Percentiles rank a stretch among this genome's conserved stretches.
These are phyloP conservation scores for Pseudomassariella vexata DNA, from an alignment of 2,329 filamentous ascomycete genomes.

Conservation along the genomic window DNA sequence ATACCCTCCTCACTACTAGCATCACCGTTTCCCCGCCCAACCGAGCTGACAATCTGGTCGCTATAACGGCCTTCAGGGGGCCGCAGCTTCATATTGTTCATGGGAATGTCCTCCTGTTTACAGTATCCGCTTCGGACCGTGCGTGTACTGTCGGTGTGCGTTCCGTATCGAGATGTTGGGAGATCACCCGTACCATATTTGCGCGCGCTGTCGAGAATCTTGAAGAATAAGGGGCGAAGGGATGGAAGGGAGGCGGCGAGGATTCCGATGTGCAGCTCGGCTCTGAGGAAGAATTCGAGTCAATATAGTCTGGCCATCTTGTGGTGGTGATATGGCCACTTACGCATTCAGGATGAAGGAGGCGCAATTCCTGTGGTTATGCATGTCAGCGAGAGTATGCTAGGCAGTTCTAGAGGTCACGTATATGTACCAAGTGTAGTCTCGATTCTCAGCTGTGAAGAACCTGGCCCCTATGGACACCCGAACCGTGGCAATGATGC, in stretches of 20 bases:
- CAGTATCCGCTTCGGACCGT: conserved; percentile 4
- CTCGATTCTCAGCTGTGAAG: too few species aligned
- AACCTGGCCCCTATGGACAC: too few species aligned
- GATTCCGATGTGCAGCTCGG: conserved; percentile 9
- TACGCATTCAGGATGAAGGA: conserved; percentile 9
- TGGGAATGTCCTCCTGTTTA: conserved; percentile 1
- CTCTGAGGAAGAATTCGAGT: neutral
- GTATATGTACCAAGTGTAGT: too few species aligned
- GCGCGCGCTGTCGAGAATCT: conserved; percentile 8
- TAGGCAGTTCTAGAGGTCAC: too few species aligned
- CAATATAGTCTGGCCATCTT: too few species aligned
- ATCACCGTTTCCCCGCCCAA: neutral
- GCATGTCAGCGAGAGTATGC: too few species aligned
- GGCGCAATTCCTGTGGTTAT: conserved; percentile 1
- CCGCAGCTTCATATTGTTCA: neutral
- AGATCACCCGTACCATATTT: conserved; percentile 4
- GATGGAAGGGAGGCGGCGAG: conserved; percentile 8
- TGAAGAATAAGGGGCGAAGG: conserved; percentile 7
- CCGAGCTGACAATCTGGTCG: conserved; percentile 1
- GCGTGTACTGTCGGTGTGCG: neutral
- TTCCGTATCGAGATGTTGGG: neutral
- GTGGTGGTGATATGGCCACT: neutral
- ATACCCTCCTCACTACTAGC: conserved; percentile 9
- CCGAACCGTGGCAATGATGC: too few species aligned
- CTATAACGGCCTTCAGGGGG: neutral